Conservation (phyloP, 2,329 filamentous ascomycete genomes). For the Ustulina deusta region DNA sequence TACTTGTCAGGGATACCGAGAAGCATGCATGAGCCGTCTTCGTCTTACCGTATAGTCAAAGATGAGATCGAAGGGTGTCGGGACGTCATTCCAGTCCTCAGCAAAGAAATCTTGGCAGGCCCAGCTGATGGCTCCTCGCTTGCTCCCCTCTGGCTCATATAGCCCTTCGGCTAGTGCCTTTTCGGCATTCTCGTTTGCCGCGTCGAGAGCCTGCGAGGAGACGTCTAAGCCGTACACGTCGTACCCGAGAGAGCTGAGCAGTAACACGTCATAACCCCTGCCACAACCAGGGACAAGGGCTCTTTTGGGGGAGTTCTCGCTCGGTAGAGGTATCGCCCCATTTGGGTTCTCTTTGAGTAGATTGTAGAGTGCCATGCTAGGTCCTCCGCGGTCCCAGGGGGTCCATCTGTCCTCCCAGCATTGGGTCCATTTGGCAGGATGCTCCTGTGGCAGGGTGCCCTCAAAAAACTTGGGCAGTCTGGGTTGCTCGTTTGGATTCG, state of each 20-base stretch:
- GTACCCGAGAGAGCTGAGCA: slow-evolving; percentile 80
- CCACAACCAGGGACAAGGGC: slow-evolving; percentile 87
- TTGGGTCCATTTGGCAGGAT: slow-evolving; percentile 59
- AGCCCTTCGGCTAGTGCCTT: slow-evolving; percentile 55
- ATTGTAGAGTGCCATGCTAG: slow-evolving; percentile 66
- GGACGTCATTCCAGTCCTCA: slow-evolving; percentile 63
- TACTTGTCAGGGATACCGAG: slow-evolving; percentile 14
- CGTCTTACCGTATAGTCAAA: slow-evolving; percentile 70
- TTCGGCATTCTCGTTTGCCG: slow-evolving; percentile 59
- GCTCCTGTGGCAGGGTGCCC: slow-evolving; percentile 50
- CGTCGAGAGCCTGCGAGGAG: slow-evolving; percentile 61
- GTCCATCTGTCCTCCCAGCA: slow-evolving; percentile 60
- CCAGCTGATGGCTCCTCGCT: slow-evolving; percentile 66
- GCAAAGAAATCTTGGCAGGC: slow-evolving; percentile 75
- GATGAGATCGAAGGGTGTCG: slow-evolving; percentile 71
- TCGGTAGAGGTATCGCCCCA: slow-evolving; percentile 55
- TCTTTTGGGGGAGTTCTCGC: slow-evolving; percentile 54
- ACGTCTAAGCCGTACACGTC: slow-evolving; percentile 81
- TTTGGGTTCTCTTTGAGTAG: slow-evolving; percentile 58
- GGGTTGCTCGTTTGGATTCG: slow-evolving; percentile 13
- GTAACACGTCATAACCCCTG: slow-evolving; percentile 81
- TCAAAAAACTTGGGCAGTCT: slow-evolving; percentile 52
- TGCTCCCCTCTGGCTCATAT: slow-evolving; percentile 53
- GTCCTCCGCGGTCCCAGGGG: slow-evolving; percentile 69
- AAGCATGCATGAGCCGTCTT: background rate